Evolutionary conservation across 164 flowering plant genomes (phyloP).

Genomic region (Litsea cubeba): DNA sequence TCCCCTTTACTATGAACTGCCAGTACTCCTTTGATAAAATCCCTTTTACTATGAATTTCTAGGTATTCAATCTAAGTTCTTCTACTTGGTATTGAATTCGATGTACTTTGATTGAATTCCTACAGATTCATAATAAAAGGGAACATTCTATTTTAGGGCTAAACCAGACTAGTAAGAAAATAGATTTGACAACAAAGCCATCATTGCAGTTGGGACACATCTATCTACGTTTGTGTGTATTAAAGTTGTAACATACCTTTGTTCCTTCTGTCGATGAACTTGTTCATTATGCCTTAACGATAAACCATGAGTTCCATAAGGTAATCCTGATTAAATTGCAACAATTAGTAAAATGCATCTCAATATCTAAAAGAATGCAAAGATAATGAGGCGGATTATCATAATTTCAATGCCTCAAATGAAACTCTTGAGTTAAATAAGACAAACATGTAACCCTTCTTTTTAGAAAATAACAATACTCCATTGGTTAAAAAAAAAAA

Average conservation of each 20-base stretch:
- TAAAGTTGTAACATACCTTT: constrained; percentile 28
- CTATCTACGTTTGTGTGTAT: too few species aligned
- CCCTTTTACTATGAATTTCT: too few species aligned
- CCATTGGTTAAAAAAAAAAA: not conserved
- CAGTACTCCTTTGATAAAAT: too few species aligned
- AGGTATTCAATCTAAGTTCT: not conserved
- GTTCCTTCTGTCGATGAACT: constrained; percentile 17
- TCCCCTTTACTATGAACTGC: too few species aligned
- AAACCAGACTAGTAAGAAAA: too few species aligned
- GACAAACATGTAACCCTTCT: not conserved
- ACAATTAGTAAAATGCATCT: constrained; percentile 7
- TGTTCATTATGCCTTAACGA: constrained; percentile 32
- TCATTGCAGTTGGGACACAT: too few species aligned
- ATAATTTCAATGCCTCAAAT: not conserved
- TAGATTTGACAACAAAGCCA: too few species aligned
- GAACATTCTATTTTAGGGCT: not conserved
- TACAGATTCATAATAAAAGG: not conserved
- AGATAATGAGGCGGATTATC: not conserved
- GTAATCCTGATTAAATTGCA: constrained; percentile 38
- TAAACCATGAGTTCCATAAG: constrained; percentile 30
- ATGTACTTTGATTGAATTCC: not conserved
- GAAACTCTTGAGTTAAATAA: not conserved
- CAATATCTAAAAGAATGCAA: not conserved
- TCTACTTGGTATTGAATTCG: not conserved
- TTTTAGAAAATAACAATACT: not conserved